Evolutionary conservation across 2,329 filamentous ascomycete species (phyloP).

Genomic region (Ophiostoma ulmi): DNA sequence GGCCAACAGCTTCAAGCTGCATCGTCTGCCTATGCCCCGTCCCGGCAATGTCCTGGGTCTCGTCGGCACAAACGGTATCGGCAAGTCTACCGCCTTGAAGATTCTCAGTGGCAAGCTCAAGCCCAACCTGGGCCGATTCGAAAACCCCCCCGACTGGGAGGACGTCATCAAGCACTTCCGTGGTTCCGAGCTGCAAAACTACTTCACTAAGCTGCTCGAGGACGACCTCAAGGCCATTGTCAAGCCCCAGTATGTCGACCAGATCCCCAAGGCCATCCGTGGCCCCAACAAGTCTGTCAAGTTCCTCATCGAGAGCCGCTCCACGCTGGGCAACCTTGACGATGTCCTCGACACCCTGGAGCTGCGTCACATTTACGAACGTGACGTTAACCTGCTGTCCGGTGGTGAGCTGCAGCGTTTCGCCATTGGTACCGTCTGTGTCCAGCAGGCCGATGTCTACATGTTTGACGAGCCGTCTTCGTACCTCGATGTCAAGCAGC

Average conservation of each 20-base stretch:
- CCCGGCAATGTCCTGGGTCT: slow-evolving; percentile 93
- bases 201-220: slow-evolving; percentile 97
- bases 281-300: slow-evolving; percentile 74
- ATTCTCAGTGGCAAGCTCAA: slow-evolving; percentile 98
- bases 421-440: slow-evolving; percentile 90
- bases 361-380: slow-evolving; percentile 66
- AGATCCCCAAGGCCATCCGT: slow-evolving; percentile 89
- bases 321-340: slow-evolving; percentile 72
- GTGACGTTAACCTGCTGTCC: slow-evolving; percentile 84
- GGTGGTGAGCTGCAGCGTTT: slow-evolving; percentile 98
- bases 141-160: slow-evolving; percentile 98
- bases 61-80: slow-evolving; percentile 99
- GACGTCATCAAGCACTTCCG: slow-evolving; percentile 98
- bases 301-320: slow-evolving; percentile 68
- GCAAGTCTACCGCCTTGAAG: slow-evolving; percentile 99
- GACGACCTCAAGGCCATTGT: slow-evolving; percentile 96
- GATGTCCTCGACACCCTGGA: slow-evolving; percentile 74
- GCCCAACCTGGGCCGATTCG: slow-evolving; percentile 90
- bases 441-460: slow-evolving; percentile 96
- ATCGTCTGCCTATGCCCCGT: slow-evolving; percentile 90
- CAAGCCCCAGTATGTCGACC: slow-evolving; percentile 98
- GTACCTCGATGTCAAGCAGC: slow-evolving; percentile 98
- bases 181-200: slow-evolving; percentile 95
- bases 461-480: slow-evolving; percentile 99
- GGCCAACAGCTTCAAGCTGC: slow-evolving; percentile 99